These are phyloP conservation scores for Colletotrichum navitas DNA, from an alignment of 2,329 filamentous ascomycete species.

Conservation along the genomic window DNA sequence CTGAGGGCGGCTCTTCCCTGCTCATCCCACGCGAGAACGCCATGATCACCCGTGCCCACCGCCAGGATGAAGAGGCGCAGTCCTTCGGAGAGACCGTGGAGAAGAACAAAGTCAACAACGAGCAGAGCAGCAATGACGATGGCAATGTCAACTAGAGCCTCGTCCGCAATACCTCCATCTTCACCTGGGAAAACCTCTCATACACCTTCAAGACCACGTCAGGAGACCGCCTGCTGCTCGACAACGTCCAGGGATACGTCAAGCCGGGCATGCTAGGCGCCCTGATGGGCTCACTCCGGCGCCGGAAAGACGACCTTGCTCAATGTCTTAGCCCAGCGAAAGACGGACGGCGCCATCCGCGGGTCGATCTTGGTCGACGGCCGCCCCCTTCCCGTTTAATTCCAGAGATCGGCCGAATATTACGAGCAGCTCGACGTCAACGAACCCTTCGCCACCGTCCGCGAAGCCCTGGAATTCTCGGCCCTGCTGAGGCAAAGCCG, in stretches of 20 bases:
- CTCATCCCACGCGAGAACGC: constrained; percentile 73
- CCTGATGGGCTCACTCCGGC: constrained; percentile 84
- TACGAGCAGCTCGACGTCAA: constrained; percentile 87
- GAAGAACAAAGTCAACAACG: constrained; percentile 48
- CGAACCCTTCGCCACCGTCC: constrained; percentile 77
- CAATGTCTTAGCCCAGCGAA: constrained; percentile 84
- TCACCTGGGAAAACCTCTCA: constrained; percentile 80
- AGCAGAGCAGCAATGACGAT: constrained; percentile 61
- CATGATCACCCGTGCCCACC: constrained; percentile 50
- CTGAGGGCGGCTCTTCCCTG: constrained; percentile 65
- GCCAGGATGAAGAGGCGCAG: constrained; percentile 64
- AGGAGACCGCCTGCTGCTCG: constrained; percentile 76
- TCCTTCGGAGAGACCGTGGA: constrained; percentile 46
- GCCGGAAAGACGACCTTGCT: constrained; percentile 89
- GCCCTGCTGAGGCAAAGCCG: constrained; percentile 80
- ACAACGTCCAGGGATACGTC: constrained; percentile 87
- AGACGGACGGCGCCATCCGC: constrained; percentile 80
- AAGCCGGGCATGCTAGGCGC: constrained; percentile 82
- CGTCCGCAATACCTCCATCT: constrained; percentile 74
- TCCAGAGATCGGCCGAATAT: constrained; percentile 84
- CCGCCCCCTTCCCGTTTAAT: constrained; percentile 76
- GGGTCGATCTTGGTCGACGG: constrained; percentile 85
- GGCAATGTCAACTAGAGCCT: constrained; percentile 54
- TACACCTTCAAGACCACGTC: constrained; percentile 75
- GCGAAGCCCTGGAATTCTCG: constrained; percentile 81